Percentiles rank a stretch among this genome's conserved stretches.
phyloP scores from a whole-genome alignment of 2,329 filamentous ascomycete species.

The Fusarium neocosmosporiellum region DNA sequence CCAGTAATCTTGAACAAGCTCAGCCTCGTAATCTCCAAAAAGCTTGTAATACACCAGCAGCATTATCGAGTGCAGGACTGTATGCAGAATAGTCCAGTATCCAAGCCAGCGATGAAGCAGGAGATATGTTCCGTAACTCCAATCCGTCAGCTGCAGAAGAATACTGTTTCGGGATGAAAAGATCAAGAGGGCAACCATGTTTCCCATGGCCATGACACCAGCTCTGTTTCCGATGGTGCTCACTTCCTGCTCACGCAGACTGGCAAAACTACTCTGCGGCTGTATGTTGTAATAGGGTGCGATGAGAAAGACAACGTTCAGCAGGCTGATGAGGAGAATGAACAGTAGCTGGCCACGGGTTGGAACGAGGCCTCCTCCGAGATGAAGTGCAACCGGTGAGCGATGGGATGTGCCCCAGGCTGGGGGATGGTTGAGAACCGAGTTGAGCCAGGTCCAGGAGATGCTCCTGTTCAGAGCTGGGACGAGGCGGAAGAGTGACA shows the following conservation, averaged over 20 bases:
- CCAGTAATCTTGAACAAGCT: slow-evolving; percentile 46
- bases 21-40: slow-evolving; percentile 38
- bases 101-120: slow-evolving; percentile 53
- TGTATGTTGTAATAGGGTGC: slow-evolving; percentile 45
- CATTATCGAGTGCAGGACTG: slow-evolving; percentile 61
- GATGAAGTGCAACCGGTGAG: slow-evolving; percentile 37
- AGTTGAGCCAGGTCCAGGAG: slow-evolving; percentile 44
- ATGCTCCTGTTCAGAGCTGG: slow-evolving; percentile 41
- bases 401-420: slow-evolving; percentile 48
- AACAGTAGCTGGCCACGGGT: slow-evolving; percentile 51
- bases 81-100: slow-evolving; percentile 85
- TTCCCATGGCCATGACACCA: slow-evolving; percentile 49
- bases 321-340: slow-evolving; percentile 47
- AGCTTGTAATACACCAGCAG: slow-evolving; percentile 44
- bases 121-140: slow-evolving; percentile 51
- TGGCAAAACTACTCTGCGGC: slow-evolving; percentile 43
- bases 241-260: slow-evolving; percentile 41
- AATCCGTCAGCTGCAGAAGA: slow-evolving; percentile 50
- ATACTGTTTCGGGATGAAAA: slow-evolving; percentile 52
- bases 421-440: slow-evolving; percentile 47
- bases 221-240: slow-evolving; percentile 51
- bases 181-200: slow-evolving; percentile 47
- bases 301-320: slow-evolving; percentile 50
- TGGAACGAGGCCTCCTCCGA: slow-evolving; percentile 46
- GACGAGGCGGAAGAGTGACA: slow-evolving; percentile 51